Base-by-base conservation (phyloP, 1,284 basidiomycete species). In the Apiotrichum domesticum region DNA sequence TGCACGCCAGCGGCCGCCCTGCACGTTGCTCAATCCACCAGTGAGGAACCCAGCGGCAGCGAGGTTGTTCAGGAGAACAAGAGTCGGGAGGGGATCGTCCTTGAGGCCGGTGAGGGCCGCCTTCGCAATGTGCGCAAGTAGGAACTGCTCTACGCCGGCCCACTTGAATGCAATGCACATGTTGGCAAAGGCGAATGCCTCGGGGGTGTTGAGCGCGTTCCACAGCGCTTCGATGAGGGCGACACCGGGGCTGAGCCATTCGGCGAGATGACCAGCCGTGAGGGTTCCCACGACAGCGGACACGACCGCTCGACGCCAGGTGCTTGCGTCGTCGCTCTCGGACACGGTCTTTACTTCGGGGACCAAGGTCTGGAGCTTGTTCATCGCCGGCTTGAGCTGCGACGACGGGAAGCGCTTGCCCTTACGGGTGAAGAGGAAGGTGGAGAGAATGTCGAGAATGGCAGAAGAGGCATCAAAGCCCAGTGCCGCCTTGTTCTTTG, bases 401-500 rank as follows among this genome's bases (percentile, higher is more conserved):
- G 77, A 59, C 35, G 83, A 74, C 35, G 73, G 72, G 58, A 65
- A 86, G 68, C 46, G 86, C 77, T 52, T 73, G 29, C 71, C 73
- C 54, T 74, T 75, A 21, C 73, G 64, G 21, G 63, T 63, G 37
- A 75, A 70, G 6, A 84, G 76, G 15, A 88, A 69, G 1, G 81
- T 68, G 0, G 75, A 69, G 39, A 77, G 63, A 3, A 76, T 49
- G 0, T 60, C 57, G 37, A 75, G 61, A 50, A 71, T 57, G 4
- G 61, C 54, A 9, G 59, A 52, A 7, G 66, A 62, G n/a, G 51
- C 14, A 11, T 39, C 21, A 33, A 42, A 54, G 39, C 44, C 14
- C 40, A 40, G 40, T 6, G 49, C 10, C 5, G 58, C 34, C 48
- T 52, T 56, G 15, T 57, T 59, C 6, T 54, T 49, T 0, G 63